Evolutionary conservation across 2,329 filamentous ascomycete species (phyloP).

Genomic region (Fusarium sarcochroum): DNA sequence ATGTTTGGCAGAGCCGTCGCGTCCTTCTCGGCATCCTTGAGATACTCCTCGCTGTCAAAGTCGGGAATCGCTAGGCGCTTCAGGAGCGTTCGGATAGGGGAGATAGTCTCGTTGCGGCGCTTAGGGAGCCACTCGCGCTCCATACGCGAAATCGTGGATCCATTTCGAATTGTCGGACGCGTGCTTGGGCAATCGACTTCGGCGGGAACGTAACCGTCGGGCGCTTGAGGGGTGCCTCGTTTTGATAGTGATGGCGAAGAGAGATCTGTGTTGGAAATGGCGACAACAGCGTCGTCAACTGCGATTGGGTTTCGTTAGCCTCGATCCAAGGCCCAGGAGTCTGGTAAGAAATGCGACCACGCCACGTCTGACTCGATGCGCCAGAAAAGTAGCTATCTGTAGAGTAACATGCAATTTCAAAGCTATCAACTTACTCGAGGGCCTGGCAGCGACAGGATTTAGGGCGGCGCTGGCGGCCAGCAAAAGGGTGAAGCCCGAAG

Average conservation of each 20-base stretch:
- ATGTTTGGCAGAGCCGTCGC: constrained; percentile 67
- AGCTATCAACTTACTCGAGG: constrained; percentile 36
- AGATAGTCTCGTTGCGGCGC: constrained; percentile 79
- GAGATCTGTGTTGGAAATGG: constrained; percentile 37
- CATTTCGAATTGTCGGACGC: constrained; percentile 79
- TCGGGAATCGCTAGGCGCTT: constrained; percentile 78
- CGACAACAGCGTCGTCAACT: constrained; percentile 37
- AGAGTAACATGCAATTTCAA: neutral
- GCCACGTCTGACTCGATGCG: constrained; percentile 8
- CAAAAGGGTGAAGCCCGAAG: constrained; percentile 44
- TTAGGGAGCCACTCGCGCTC: constrained; percentile 82
- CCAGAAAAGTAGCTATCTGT: neutral
- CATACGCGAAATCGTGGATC: constrained; percentile 69
- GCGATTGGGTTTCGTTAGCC: constrained; percentile 33
- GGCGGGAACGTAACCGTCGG: constrained; percentile 77
- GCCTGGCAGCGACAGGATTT: constrained; percentile 36
- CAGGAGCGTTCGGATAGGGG: constrained; percentile 82
- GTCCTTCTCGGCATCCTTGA: constrained; percentile 59
- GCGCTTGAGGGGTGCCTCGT: constrained; percentile 53
- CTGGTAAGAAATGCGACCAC: neutral
- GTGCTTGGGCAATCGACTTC: constrained; percentile 76
- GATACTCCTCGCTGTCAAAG: constrained; percentile 82
- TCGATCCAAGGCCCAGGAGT: neutral
- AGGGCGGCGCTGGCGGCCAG: constrained; percentile 46
- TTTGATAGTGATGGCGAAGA: constrained; percentile 31